Evolutionary conservation across 176 grass and related monocot genomes (phyloP).

Genomic region (Triticum urartu): DNA sequence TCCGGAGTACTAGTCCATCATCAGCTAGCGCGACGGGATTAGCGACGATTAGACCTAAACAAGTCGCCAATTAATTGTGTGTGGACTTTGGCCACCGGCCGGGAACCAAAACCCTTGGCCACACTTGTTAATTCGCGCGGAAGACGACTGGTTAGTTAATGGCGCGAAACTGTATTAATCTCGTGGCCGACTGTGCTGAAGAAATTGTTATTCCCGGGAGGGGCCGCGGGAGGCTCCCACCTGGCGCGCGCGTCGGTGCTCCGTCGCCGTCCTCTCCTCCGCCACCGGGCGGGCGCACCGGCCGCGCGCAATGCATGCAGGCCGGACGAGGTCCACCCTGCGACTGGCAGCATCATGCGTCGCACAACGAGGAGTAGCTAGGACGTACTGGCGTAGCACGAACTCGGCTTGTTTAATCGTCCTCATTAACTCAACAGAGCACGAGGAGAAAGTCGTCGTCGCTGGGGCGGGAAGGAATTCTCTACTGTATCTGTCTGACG

Average conservation of each 20-base stretch:
- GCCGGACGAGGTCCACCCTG: not conserved
- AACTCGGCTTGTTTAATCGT: not conserved
- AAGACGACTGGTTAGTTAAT: not conserved
- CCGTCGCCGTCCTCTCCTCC: not conserved
- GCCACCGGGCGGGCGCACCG: not conserved
- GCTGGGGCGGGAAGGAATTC: not conserved
- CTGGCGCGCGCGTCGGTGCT: slow-evolving; percentile 35
- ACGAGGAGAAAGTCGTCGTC: not conserved
- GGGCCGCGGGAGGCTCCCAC: not conserved
- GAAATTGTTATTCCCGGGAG: not conserved
- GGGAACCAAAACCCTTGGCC: not conserved
- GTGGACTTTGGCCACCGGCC: slow-evolving; percentile 18
- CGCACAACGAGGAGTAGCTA: slow-evolving; percentile 16
- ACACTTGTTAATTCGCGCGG: not conserved
- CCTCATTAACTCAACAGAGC: not conserved
- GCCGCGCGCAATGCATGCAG: not conserved
- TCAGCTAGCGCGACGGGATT: not conserved
- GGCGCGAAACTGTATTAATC: not conserved
- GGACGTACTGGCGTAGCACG: not conserved
- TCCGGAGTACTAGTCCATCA: not conserved
- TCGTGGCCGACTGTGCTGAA: not conserved
- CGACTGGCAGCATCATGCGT: slow-evolving; percentile 13
- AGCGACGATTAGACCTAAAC: not conserved
- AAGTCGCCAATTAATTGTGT: not conserved
- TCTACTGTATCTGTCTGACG: not conserved